phyloP scores from a whole-genome alignment of 73 alveolate genomes.

The Loxodes magnus region DNA sequence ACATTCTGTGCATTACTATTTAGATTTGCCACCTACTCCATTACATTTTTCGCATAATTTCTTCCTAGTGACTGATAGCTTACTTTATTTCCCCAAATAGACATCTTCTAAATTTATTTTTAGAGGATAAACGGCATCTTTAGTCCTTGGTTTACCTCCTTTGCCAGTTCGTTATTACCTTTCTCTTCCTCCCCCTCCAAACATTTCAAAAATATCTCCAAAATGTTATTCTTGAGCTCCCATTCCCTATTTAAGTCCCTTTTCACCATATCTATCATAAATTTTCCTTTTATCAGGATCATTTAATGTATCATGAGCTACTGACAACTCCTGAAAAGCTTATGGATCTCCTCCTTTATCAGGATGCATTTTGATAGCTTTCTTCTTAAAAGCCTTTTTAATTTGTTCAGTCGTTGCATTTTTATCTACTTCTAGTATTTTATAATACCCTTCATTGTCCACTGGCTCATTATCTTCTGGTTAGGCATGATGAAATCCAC shows the following conservation, averaged over 20 bases:
- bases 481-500: neutral
- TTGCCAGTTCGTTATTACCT: slow-evolving; percentile 46
- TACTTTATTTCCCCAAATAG: slow-evolving; percentile 70
- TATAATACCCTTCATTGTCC: slow-evolving; percentile 76
- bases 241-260: slow-evolving; percentile 88
- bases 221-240: slow-evolving; percentile 53
- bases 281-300: slow-evolving; percentile 88
- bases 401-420: slow-evolving; percentile 73
- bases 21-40: slow-evolving; percentile 78
- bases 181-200: neutral
- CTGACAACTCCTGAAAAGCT: slow-evolving; percentile 75
- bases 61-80: slow-evolving; percentile 64
- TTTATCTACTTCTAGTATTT: slow-evolving; percentile 79
- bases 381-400: slow-evolving; percentile 76
- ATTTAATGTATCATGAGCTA: slow-evolving; percentile 78
- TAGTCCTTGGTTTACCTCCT: slow-evolving; percentile 71
- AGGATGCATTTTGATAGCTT: slow-evolving; percentile 88
- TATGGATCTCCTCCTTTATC: slow-evolving; percentile 94
- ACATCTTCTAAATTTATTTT: slow-evolving; percentile 82
- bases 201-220: slow-evolving; percentile 55
- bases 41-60: slow-evolving; percentile 74
- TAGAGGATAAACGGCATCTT: slow-evolving; percentile 47
- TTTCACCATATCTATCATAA: slow-evolving; percentile 94
- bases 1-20: slow-evolving; percentile 68
- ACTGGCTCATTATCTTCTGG: slow-evolving; percentile 45